Base-by-base conservation (phyloP, 1,284 basidiomycete species). In the Apiotrichum porosum region DNA sequence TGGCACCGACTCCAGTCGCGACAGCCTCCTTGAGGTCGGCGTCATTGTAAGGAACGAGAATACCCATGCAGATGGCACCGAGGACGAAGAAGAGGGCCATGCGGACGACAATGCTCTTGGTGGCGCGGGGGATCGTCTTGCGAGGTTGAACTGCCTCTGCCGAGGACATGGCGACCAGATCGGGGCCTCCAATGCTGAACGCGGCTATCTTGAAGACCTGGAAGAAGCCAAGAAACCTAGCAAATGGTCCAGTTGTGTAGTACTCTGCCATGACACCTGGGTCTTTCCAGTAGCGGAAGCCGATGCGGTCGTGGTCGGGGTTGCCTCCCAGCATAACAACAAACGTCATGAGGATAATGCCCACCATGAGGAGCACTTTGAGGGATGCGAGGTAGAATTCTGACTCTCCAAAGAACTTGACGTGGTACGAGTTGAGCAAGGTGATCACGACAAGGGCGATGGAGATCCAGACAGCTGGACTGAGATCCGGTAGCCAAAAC, bases 21-120 rank as follows among this genome's bases (percentile, higher is more conserved):
- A 48, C 18, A 2, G 49, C 46, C n/a, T 48, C 12, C 9, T 9
- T 23, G 19, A 55, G 38, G 8, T n/a, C 19, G 12, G 36, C 19
- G 38, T 55, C 53, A 21, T 55, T 41, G 51, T 60, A 63, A 3
- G 64, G 63, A 3, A 55, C 53, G 8, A 55, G 32, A 9, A 55
- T 44, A 17, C 53, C 53, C 19, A 90, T 76, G 37, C 77, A 52
- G 18, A 74, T 76, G 53, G 90, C 86, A 59, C 84, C 81, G n/a
- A 30, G 40, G 50, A 51, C 81, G 74, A 90, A 91, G 69, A 91
- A 79, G 49, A 79, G 53, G 3, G 42, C 36, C 24, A 58, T 47
- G 15, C 54, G 57, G 44, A 49, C 53, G 31, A 56, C 51, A 19
- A 56, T 44, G 10, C 48, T 45, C 24, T 53, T 58, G 38, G 61